These are phyloP conservation scores for Protomyces macrosporus DNA, from an alignment of 1,139 yeast species.

Conservation along the genomic window DNA sequence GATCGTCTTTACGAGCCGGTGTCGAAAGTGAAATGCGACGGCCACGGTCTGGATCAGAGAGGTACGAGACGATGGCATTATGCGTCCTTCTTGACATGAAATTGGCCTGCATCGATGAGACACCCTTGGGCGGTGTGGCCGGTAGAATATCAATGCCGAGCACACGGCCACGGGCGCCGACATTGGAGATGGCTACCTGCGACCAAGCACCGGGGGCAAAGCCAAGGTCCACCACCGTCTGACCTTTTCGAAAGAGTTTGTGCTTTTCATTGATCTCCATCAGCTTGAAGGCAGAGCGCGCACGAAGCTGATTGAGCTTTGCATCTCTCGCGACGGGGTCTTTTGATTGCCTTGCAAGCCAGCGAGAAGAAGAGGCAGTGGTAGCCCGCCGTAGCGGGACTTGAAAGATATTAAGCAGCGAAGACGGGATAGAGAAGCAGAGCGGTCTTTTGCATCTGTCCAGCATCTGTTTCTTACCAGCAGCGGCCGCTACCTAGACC, in stretches of 20 bases:
- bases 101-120: slow-evolving; percentile 78
- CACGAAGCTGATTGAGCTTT: slow-evolving; percentile 55
- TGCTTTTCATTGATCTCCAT: slow-evolving; percentile 51
- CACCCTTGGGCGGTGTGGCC: slow-evolving; percentile 72
- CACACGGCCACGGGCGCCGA: slow-evolving; percentile 57
- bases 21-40: slow-evolving; percentile 29
- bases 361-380: slow-evolving; percentile 53
- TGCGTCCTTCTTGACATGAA: slow-evolving; percentile 67
- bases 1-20: neutral
- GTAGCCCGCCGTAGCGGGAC: slow-evolving; percentile 3
- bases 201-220: slow-evolving; percentile 98
- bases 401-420: neutral
- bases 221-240: slow-evolving; percentile 78
- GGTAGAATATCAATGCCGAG: slow-evolving; percentile 83
- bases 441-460: neutral
- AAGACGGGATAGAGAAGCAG: neutral
- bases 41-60: slow-evolving; percentile 40
- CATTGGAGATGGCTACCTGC: slow-evolving; percentile 62
- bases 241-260: slow-evolving; percentile 51
- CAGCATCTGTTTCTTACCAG: neutral
- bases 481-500: neutral
- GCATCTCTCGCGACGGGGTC: slow-evolving; percentile 68
- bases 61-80: slow-evolving; percentile 51
- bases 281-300: slow-evolving; percentile 88
- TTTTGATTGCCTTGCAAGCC: slow-evolving; percentile 65